Evolutionary conservation across 768 basidiomycete genomes (phyloP).

Genomic region (Dacryopinax primogenitus): DNA sequence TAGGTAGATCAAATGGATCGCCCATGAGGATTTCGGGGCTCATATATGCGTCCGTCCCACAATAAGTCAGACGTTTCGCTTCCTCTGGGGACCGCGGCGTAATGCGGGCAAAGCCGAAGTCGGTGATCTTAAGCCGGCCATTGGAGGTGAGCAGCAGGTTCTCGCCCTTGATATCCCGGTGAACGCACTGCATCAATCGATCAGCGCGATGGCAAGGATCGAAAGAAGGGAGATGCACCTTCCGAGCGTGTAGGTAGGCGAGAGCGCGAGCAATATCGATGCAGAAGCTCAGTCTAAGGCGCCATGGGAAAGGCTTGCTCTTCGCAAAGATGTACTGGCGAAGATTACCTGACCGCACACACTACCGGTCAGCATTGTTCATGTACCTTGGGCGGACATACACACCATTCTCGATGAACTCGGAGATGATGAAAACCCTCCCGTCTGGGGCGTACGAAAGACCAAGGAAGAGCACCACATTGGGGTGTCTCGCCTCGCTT

Average conservation of each 20-base stretch:
- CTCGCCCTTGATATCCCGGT: slow-evolving; percentile 85
- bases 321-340: slow-evolving; percentile 83
- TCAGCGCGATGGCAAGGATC: slow-evolving; percentile 20
- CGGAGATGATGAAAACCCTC: slow-evolving; percentile 89
- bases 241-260: slow-evolving; percentile 93
- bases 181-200: slow-evolving; percentile 29
- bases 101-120: slow-evolving; percentile 94
- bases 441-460: slow-evolving; percentile 70
- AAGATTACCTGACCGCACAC: slow-evolving; percentile 44
- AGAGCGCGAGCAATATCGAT: slow-evolving; percentile 88
- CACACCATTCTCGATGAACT: slow-evolving; percentile 75
- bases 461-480: slow-evolving; percentile 87
- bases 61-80: slow-evolving; percentile 69
- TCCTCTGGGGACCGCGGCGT: slow-evolving; percentile 87
- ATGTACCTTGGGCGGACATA: neutral
- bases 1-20: slow-evolving; percentile 82
- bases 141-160: slow-evolving; percentile 92
- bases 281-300: slow-evolving; percentile 84
- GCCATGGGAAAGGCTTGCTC: slow-evolving; percentile 76
- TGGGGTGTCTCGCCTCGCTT: slow-evolving; percentile 76
- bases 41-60: slow-evolving; percentile 92
- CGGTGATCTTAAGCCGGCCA: slow-evolving; percentile 92
- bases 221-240: slow-evolving; percentile 41
- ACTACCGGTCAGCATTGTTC: neutral
- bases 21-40: slow-evolving; percentile 89